Base-by-base conservation (phyloP, 2,329 filamentous ascomycete species). In the Plectosphaerella sp. region DNA sequence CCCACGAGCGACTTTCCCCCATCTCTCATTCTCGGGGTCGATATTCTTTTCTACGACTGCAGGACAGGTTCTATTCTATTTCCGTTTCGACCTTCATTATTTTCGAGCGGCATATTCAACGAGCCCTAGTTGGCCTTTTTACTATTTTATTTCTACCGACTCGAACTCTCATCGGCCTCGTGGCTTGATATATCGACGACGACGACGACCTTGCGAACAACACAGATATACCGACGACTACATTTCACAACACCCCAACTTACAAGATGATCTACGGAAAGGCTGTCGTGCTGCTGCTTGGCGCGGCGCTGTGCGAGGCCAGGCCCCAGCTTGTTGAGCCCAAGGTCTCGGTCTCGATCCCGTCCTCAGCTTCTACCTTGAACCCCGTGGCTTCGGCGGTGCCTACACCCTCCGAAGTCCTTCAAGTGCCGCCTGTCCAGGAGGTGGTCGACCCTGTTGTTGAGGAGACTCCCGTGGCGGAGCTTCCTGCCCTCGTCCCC, bases 281-380 rank as follows among this genome's bases (percentile, higher is more conserved):
- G 37, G 48, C 56, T 10, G n/a, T 55, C 25, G 49, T 24, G 20
- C 22, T 58, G 20, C 41, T 57, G 3, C 28, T 55, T 6, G 47
- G 52, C 37, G 22, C 49, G 11, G 47, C 55, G 11, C 48, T 56
- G 16, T 48, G 46, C 24, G 46, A 54, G 8, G 58, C 58, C n/a
- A 43, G 41, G 41, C 41, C 41, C 7, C 41, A 43, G 16, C 41
- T 43, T 20, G 41, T 20, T 18, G 10, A 18, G n/a, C 41, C 41
- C 7, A 16, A 2, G n/a, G 41, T 22, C 11, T 37, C 46, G 46
- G 33, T 33, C 33, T 48, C 47, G 28, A n/a, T 47, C 24, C 24
- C 25, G 8, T 22, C 22, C 22, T 7, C 45, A 7, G 45, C 45
- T 3, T 28, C 28, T 15, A 33, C n/a, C 25, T 33, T 12, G 28